Percentiles rank a stretch among this genome's conserved stretches.
These are phyloP conservation scores for Penicillium vulpinum DNA, from an alignment of 2,329 filamentous ascomycete species.

Conservation along the genomic window DNA sequence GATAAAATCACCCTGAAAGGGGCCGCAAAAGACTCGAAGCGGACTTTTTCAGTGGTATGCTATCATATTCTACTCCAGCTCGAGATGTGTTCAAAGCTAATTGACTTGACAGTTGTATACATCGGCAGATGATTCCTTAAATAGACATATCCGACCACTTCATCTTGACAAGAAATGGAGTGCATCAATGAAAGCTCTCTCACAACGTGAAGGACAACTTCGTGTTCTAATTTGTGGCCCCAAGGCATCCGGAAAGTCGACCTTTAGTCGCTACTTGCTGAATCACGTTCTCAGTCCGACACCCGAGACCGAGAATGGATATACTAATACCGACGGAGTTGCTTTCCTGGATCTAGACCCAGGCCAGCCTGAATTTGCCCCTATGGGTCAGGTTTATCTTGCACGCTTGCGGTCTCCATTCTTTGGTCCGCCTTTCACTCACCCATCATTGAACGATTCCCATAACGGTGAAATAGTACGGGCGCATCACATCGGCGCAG, in stretches of 20 bases:
- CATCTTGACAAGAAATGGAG: slow-evolving; percentile 49
- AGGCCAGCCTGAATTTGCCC: slow-evolving; percentile 59
- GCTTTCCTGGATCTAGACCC: slow-evolving; percentile 62
- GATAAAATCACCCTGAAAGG: slow-evolving; percentile 36
- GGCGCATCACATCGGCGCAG: slow-evolving; percentile 56
- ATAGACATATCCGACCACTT: slow-evolving; percentile 43
- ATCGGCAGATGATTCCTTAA: slow-evolving; percentile 44
- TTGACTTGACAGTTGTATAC: slow-evolving; percentile 38
- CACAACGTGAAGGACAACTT: slow-evolving; percentile 40
- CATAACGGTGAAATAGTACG: slow-evolving; percentile 45
- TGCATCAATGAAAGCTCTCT: slow-evolving; percentile 45
- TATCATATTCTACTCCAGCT: background rate
- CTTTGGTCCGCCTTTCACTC: slow-evolving; percentile 59
- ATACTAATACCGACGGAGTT: slow-evolving; percentile 42
- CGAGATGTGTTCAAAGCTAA: slow-evolving; percentile 14
- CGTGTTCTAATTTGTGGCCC: slow-evolving; percentile 55
- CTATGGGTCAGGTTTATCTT: slow-evolving; percentile 61
- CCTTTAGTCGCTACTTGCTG: slow-evolving; percentile 56
- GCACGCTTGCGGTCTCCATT: slow-evolving; percentile 52
- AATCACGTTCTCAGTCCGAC: slow-evolving; percentile 54
- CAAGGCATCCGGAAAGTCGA: slow-evolving; percentile 61
- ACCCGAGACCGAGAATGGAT: slow-evolving; percentile 32
- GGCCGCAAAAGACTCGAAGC: slow-evolving; percentile 26
- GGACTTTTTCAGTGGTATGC: slow-evolving; percentile 46
- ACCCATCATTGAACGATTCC: slow-evolving; percentile 44